Evolutionary conservation across 2,329 filamentous ascomycete genomes (phyloP).

Genomic region (Xylariaceae sp.): DNA sequence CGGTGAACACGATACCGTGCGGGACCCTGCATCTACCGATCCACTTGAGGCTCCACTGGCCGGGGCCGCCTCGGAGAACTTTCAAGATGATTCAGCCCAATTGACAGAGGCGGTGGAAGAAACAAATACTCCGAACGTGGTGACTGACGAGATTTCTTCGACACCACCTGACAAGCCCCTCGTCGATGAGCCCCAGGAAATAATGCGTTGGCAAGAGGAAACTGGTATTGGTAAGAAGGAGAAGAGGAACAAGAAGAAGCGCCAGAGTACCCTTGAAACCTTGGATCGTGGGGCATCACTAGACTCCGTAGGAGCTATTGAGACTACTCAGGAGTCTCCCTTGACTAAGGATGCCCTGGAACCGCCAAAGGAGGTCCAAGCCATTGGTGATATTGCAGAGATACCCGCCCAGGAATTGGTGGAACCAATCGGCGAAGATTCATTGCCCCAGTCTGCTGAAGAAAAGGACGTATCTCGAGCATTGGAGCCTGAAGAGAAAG

Average conservation of each 20-base stretch:
- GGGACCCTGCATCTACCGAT: constrained; percentile 22
- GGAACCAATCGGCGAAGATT: constrained; percentile 8
- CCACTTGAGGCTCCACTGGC: constrained; percentile 22
- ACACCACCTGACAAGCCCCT: constrained; percentile 9
- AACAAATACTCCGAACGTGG: constrained; percentile 3
- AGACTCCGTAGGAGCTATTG: constrained; percentile 5
- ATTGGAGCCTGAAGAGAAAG: not conserved
- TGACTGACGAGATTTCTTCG: constrained; percentile 17
- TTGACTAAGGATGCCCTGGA: constrained; percentile 9
- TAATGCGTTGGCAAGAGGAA: constrained; percentile 33
- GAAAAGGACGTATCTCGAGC: not conserved
- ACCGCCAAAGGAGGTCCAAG: constrained; percentile 4
- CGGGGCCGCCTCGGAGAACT: constrained; percentile 14
- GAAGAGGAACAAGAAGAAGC: constrained; percentile 38
- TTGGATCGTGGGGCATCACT: constrained; percentile 9
- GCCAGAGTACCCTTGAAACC: constrained; percentile 22
- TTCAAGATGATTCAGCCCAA: constrained; percentile 23
- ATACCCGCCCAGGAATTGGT: constrained; percentile 5
- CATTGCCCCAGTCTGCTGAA: not conserved
- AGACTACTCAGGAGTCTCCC: constrained; percentile 16
- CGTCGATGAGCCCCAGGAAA: constrained; percentile 20
- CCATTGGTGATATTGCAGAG: constrained; percentile 5
- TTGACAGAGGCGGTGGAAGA: constrained; percentile 20
- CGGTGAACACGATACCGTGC: constrained; percentile 30
- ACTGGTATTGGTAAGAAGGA: constrained; percentile 36